Percentiles rank a stretch among this genome's conserved stretches.
Conservation (phyloP, 495 filamentous ascomycete species). For the Hypoxylon fuscum region DNA sequence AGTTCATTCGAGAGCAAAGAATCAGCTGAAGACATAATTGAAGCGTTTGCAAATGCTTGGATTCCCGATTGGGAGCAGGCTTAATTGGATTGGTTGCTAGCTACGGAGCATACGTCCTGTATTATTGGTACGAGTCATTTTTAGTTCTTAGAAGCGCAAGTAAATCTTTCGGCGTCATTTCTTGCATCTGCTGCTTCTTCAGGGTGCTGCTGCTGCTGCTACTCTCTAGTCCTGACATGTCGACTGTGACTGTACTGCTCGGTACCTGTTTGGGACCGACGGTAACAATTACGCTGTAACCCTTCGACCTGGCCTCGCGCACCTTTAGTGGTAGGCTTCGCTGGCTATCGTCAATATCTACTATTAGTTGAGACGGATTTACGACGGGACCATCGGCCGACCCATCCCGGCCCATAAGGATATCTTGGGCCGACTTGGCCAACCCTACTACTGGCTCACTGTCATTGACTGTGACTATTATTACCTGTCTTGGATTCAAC, state of each 20-base stretch:
- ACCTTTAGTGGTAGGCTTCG: conserved; percentile 74
- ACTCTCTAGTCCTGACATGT: conserved; percentile 37
- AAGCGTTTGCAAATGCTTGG: no score
- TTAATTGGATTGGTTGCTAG: no score
- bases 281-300: conserved; percentile 78
- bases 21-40: conserved; percentile 6
- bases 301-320: conserved; percentile 72
- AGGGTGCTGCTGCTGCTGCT: conserved; percentile 7
- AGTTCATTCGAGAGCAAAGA: not conserved
- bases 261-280: conserved; percentile 68
- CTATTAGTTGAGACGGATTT: conserved; percentile 62
- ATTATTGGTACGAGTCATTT: conserved; percentile 46
- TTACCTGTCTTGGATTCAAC: conserved; percentile 84
- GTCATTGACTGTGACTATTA: conserved; percentile 80
- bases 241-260: conserved; percentile 46
- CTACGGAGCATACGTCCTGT: conserved; percentile 9
- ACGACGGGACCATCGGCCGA: conserved; percentile 50
- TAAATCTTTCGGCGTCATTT: conserved; percentile 49
- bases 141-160: conserved; percentile 46
- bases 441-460: conserved; percentile 65
- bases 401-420: conserved; percentile 54
- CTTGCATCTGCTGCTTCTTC: conserved; percentile 20
- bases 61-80: no score
- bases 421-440: conserved; percentile 59
- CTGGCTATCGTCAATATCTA: conserved; percentile 76